phyloP scores from a whole-genome alignment of 2,329 filamentous ascomycete species.

The Ceratocystis smalleyi region DNA sequence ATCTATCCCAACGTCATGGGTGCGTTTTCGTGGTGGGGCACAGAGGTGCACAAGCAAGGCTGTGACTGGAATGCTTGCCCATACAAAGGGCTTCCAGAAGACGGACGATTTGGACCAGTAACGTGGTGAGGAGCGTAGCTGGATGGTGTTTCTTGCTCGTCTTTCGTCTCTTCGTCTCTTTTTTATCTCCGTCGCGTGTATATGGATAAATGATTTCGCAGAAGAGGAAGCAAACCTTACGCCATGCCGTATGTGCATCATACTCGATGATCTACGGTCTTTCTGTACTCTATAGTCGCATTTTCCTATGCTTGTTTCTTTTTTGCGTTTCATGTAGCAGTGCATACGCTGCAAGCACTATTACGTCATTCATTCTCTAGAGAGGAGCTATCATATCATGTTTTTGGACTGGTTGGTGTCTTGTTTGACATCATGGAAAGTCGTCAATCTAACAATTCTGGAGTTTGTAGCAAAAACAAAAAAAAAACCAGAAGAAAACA shows the following conservation, averaged over 20 bases:
- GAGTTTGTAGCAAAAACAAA: not conserved
- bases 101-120: conserved; percentile 50
- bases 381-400: not conserved
- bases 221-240: not conserved
- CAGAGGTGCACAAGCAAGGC: conserved; percentile 67
- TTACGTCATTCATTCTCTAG: not conserved
- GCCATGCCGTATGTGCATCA: too few relatives aligned
- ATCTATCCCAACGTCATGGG: conserved; percentile 65
- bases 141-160: not conserved
- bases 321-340: not conserved
- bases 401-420: not conserved
- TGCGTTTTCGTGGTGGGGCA: conserved; percentile 74
- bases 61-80: conserved; percentile 75
- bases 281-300: not conserved
- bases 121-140: conserved; percentile 31
- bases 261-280: not conserved
- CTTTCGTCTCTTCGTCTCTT: not conserved
- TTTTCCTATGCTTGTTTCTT: not conserved
- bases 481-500: not conserved
- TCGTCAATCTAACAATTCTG: not conserved
- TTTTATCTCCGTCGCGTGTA: not conserved
- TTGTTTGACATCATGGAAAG: not conserved
- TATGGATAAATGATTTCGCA: not conserved
- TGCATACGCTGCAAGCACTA: not conserved
- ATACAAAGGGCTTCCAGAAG: conserved; percentile 47